Evolutionary conservation across 106 monocot genomes (phyloP).

Genomic region (Ottelia alismoides): DNA sequence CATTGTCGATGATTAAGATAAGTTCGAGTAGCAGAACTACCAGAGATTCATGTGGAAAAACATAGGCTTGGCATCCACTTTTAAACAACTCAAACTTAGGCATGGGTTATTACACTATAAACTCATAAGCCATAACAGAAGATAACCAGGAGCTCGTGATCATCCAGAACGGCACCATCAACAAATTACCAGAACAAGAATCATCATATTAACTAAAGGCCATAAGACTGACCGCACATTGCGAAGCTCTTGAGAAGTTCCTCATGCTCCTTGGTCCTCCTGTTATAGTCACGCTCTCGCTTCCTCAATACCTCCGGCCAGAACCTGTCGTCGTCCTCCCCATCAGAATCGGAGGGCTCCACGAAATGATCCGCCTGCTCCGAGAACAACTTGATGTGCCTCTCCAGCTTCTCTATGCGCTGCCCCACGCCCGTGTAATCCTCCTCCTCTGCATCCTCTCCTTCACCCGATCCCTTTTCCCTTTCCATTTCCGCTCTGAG

Average conservation of each 20-base stretch:
- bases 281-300: slow-evolving; percentile 1
- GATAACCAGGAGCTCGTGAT: too few relatives aligned
- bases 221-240: slow-evolving; percentile 2
- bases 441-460: background rate
- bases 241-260: slow-evolving; percentile 11
- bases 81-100: too few relatives aligned
- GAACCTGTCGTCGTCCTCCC: slow-evolving; percentile 10
- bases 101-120: too few relatives aligned
- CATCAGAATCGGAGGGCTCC: slow-evolving; percentile 11
- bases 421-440: slow-evolving; percentile 9
- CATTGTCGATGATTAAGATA: too few relatives aligned
- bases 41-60: too few relatives aligned
- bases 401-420: slow-evolving; percentile 13
- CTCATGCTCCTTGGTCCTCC: slow-evolving; percentile 7
- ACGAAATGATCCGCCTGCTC: slow-evolving; percentile 10
- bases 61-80: too few relatives aligned
- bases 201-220: too few relatives aligned
- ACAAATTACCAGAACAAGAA: too few relatives aligned
- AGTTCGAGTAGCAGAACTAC: too few relatives aligned
- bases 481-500: slow-evolving; percentile 5
- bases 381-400: slow-evolving; percentile 4
- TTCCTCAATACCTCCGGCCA: slow-evolving; percentile 9
- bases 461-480: slow-evolving; percentile 1
- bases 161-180: too few relatives aligned
- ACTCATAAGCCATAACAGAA: too few relatives aligned